Percentiles rank a stretch among this genome's conserved stretches.
Conservation (phyloP, 176 grass and related monocot species). For the Guadua angustifolia region DNA sequence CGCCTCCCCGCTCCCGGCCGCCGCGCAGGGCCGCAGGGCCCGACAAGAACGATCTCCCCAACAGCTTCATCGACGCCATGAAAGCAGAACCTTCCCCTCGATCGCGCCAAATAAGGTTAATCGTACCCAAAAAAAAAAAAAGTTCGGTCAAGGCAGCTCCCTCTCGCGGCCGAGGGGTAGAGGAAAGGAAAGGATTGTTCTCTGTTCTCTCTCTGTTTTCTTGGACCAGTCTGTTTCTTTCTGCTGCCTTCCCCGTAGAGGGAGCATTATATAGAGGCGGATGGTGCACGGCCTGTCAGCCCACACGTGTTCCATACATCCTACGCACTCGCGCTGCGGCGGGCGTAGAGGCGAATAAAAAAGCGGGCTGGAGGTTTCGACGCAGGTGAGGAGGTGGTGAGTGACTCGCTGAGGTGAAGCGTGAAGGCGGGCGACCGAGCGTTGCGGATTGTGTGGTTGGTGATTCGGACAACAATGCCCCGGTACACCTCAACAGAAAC, state of each 20-base stretch:
- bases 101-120: slow-evolving; percentile 8
- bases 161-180: background rate
- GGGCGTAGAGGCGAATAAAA: background rate
- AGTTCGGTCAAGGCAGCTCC: slow-evolving; percentile 12
- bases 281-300: too few relatives aligned
- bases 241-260: background rate
- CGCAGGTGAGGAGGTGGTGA: slow-evolving; percentile 22
- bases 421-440: too few relatives aligned
- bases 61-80: slow-evolving; percentile 41
- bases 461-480: slow-evolving; percentile 48
- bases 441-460: background rate
- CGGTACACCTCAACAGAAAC: background rate
- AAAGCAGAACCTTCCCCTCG: background rate
- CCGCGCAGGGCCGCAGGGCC: background rate
- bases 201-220: background rate
- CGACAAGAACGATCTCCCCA: slow-evolving; percentile 5
- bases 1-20: background rate
- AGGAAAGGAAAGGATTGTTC: background rate
- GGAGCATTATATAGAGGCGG: slow-evolving; percentile 30
- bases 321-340: background rate
- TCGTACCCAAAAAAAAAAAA: background rate
- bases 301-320: slow-evolving; percentile 44
- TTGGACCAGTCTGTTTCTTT: background rate
- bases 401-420: background rate
- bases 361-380: slow-evolving; percentile 16